Percentiles rank a stretch among this genome's conserved stretches.
Conservation (phyloP, 164 flowering plant species). For the Platanus orientalis region DNA sequence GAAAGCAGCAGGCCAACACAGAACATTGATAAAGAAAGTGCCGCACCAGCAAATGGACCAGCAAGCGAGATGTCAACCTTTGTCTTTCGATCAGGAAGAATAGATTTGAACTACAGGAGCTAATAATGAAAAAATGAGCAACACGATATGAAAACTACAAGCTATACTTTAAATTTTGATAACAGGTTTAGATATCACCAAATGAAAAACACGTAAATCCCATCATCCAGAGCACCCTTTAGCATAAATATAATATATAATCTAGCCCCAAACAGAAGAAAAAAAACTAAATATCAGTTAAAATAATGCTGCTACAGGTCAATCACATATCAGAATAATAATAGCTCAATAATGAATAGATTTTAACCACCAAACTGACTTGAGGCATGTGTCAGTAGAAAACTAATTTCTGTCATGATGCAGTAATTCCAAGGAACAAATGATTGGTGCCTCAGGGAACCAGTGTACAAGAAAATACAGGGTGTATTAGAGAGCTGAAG, state of each 20-base stretch:
- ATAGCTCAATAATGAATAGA: no score
- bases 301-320: no score
- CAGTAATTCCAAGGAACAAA: no score
- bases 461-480: no score
- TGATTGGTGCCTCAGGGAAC: no score
- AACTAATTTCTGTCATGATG: no score
- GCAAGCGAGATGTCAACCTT: slow-evolving; percentile 83
- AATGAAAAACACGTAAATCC: not conserved
- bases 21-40: slow-evolving; percentile 83
- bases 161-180: not conserved
- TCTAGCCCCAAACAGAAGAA: no score
- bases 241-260: not conserved
- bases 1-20: slow-evolving; percentile 82
- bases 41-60: slow-evolving; percentile 97
- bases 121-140: slow-evolving; percentile 12
- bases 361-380: no score
- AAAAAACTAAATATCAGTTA: no score
- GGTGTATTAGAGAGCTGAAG: no score
- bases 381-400: no score
- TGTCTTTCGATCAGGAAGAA: slow-evolving; percentile 88
- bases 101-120: slow-evolving; percentile 82
- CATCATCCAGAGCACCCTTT: not conserved
- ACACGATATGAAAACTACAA: slow-evolving; percentile 2
- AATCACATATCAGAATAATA: no score
- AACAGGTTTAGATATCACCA: not conserved